Conservation (phyloP, 2,329 filamentous ascomycete genomes). For the Cordyceps farinosa region DNA sequence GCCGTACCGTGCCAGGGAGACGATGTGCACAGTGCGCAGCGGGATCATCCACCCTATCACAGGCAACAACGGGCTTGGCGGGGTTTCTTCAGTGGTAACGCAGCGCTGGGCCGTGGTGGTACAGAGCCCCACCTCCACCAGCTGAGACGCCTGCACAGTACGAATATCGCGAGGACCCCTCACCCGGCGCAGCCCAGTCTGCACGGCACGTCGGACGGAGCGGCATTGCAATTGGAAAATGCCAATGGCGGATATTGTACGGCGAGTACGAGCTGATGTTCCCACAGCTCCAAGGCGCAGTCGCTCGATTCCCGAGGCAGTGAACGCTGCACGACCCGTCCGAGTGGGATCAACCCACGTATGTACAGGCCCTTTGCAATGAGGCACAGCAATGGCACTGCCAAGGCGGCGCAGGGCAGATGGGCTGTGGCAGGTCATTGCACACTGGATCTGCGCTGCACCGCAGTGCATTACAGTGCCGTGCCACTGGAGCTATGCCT, state of each 20-base stretch:
- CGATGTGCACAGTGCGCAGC: not conserved
- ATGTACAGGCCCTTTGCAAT: not conserved
- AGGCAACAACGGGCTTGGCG: not conserved
- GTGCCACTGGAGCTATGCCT: not conserved
- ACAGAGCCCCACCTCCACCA: not conserved
- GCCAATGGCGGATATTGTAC: not conserved
- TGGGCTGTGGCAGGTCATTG: not conserved
- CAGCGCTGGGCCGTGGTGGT: not conserved
- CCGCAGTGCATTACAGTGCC: not conserved
- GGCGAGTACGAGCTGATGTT: not conserved
- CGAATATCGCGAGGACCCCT: not conserved
- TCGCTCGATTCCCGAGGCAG: not conserved
- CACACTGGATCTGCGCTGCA: not conserved
- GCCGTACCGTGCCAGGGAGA: not conserved
- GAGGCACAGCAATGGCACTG: not conserved
- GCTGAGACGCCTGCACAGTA: conserved; percentile 1
- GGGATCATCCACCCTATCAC: not conserved
- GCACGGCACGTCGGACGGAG: not conserved
- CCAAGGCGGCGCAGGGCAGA: not conserved
- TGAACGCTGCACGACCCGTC: not conserved
- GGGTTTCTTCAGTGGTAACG: conserved; percentile 2
- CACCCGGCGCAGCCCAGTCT: not conserved
- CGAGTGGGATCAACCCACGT: not conserved
- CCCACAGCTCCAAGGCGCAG: not conserved
- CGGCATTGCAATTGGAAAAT: not conserved